Conservation (phyloP, 306 rosid genomes). For the Glycyrrhiza uralensis region DNA sequence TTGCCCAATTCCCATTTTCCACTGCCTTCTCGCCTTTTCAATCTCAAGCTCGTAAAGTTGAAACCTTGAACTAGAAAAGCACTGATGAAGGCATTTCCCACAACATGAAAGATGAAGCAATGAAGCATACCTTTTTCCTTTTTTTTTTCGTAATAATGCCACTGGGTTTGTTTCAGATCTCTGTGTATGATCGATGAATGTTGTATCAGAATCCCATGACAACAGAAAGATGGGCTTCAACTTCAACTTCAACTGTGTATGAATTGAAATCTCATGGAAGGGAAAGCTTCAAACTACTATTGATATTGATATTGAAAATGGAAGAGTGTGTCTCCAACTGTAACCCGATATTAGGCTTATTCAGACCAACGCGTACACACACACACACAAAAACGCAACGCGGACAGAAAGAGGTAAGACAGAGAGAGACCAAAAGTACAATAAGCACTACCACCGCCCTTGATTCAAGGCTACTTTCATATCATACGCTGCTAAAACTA, state of each 20-base stretch:
- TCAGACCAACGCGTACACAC: background rate
- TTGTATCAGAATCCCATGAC: too few relatives aligned
- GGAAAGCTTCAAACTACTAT: constrained; percentile 24
- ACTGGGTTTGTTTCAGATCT: constrained; percentile 11
- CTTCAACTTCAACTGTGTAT: background rate
- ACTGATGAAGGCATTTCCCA: background rate
- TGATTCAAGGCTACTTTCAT: background rate
- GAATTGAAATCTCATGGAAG: background rate
- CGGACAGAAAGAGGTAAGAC: background rate
- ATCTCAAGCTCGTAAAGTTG: background rate
- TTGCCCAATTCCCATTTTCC: background rate
- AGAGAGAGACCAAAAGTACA: background rate
- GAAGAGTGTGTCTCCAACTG: constrained; percentile 4
- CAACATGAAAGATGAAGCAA: background rate
- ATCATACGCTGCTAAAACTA: too few relatives aligned
- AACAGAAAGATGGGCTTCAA: too few relatives aligned
- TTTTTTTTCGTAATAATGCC: too few relatives aligned
- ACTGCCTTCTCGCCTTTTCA: background rate
- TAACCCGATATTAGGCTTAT: background rate
- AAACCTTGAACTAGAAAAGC: background rate
- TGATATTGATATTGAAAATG: too few relatives aligned
- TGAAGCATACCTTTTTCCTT: constrained; percentile 20
- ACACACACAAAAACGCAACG: too few relatives aligned
- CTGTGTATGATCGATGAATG: background rate
- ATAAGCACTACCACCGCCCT: background rate